These are phyloP conservation scores for Fusarium coicis DNA, from an alignment of 2,329 filamentous ascomycete species.

Conservation along the genomic window DNA sequence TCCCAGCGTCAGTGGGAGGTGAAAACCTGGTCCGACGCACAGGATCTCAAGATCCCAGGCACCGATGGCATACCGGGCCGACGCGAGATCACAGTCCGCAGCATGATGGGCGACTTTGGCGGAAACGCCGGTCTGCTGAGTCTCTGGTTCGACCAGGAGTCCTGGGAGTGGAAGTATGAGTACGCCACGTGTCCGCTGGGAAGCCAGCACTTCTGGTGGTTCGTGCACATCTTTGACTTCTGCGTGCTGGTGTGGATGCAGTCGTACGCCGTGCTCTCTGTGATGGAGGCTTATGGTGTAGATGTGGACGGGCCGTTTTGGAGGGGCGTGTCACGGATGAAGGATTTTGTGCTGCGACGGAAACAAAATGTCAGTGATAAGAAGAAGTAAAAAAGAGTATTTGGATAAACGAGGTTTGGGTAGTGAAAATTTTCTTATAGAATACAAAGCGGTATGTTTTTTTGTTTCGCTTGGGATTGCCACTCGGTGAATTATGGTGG, in stretches of 20 bases:
- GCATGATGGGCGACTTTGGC: slow-evolving; percentile 98
- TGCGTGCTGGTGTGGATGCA: slow-evolving; percentile 51
- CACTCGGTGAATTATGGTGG: slow-evolving; percentile 9
- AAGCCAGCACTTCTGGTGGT: slow-evolving; percentile 94
- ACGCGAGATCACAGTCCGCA: slow-evolving; percentile 90
- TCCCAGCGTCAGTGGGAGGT: slow-evolving; percentile 63
- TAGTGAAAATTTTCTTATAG: slow-evolving; percentile 22
- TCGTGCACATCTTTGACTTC: slow-evolving; percentile 79
- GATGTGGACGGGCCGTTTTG: slow-evolving; percentile 49
- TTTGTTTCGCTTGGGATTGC: slow-evolving; percentile 10
- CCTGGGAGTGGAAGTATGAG: slow-evolving; percentile 83
- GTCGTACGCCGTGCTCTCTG: slow-evolving; percentile 40
- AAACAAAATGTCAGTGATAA: slow-evolving; percentile 34
- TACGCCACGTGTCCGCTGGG: slow-evolving; percentile 83
- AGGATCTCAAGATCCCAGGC: slow-evolving; percentile 53
- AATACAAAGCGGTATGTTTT: slow-evolving; percentile 32
- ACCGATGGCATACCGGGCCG: slow-evolving; percentile 68
- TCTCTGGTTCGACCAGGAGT: slow-evolving; percentile 83
- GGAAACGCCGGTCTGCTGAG: slow-evolving; percentile 91
- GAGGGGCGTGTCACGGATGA: slow-evolving; percentile 28
- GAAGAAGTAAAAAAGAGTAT: slow-evolving; percentile 27
- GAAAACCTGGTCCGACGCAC: slow-evolving; percentile 59
- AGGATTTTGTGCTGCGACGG: slow-evolving; percentile 13
- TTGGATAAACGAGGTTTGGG: slow-evolving; percentile 31
- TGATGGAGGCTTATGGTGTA: slow-evolving; percentile 47